These are phyloP conservation scores for Lenwebbia sp. DNA, from an alignment of 345 rosid species.

Conservation along the genomic window DNA sequence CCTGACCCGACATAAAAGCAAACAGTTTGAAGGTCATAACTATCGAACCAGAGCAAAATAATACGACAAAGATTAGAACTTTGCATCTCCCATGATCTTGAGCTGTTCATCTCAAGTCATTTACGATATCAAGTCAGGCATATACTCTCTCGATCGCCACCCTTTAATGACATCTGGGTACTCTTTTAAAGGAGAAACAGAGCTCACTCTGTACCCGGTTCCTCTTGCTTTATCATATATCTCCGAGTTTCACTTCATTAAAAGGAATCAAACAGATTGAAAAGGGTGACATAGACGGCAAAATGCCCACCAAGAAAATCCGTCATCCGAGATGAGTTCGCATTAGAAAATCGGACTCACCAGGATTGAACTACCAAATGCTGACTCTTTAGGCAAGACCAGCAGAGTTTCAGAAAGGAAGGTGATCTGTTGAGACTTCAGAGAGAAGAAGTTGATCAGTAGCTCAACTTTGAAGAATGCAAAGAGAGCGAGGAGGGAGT, in stretches of 20 bases:
- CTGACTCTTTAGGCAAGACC: neutral
- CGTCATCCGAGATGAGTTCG: neutral
- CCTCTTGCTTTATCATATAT: neutral
- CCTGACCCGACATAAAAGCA: neutral
- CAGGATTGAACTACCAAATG: neutral
- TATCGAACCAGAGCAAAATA: neutral
- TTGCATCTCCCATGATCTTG: neutral
- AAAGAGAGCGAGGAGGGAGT: neutral
- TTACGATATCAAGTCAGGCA: neutral
- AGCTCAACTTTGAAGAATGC: neutral
- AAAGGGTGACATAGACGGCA: neutral
- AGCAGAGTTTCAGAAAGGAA: neutral
- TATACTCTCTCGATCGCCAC: neutral
- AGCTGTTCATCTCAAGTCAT: neutral
- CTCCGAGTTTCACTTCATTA: neutral
- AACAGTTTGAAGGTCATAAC: neutral
- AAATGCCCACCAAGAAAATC: neutral
- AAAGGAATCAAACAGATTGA: neutral
- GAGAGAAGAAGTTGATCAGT: neutral
- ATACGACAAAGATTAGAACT: neutral
- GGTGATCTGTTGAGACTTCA: neutral
- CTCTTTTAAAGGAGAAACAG: neutral
- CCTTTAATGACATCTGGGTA: neutral
- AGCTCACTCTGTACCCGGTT: neutral
- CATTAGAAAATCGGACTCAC: neutral